These are phyloP conservation scores for Acacia confusa DNA, from an alignment of 306 rosid species.

Conservation along the genomic window DNA sequence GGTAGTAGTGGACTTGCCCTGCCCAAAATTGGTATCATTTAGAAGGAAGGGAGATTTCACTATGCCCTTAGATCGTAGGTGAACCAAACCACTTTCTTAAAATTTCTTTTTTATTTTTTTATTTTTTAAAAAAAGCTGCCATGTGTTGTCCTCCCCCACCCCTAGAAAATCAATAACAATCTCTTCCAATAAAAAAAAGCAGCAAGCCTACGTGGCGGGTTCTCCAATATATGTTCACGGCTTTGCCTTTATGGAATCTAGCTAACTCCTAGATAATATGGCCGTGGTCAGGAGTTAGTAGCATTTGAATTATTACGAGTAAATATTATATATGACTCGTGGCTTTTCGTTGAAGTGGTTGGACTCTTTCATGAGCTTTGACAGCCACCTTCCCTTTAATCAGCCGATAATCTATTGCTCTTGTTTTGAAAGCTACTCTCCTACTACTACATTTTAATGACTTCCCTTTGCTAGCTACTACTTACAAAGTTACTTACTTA, in stretches of 20 bases:
- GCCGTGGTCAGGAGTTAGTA: too few relatives aligned
- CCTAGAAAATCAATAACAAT: background rate
- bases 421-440: background rate
- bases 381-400: background rate
- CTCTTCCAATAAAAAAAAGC: too few relatives aligned
- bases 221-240: background rate
- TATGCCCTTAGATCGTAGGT: too few relatives aligned
- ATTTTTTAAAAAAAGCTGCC: too few relatives aligned
- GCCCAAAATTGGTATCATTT: too few relatives aligned
- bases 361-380: background rate
- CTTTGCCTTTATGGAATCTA: background rate
- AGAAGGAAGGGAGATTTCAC: too few relatives aligned
- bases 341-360: background rate
- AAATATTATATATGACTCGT: background rate
- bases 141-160: background rate
- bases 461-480: background rate
- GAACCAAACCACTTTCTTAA: too few relatives aligned
- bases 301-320: background rate
- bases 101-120: too few relatives aligned
- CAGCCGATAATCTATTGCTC: background rate
- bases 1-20: too few relatives aligned
- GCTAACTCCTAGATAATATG: background rate
- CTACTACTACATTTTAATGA: background rate
- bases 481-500: too few relatives aligned
- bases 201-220: background rate